Evolutionary conservation across 2,329 filamentous ascomycete genomes (phyloP).

Genomic region (Pseudogymnoascus sp.): DNA sequence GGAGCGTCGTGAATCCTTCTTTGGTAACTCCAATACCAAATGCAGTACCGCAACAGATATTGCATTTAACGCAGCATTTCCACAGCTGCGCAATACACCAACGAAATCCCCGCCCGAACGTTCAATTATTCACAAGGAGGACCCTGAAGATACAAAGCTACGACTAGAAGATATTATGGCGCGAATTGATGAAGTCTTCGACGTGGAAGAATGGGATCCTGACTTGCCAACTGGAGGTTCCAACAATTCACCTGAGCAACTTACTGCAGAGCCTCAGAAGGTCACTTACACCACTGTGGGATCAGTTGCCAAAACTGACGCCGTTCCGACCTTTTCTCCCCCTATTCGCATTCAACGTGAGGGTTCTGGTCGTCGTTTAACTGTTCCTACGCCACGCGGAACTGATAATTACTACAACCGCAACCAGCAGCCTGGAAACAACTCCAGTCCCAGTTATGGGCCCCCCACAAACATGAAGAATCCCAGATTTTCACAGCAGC

Average conservation of each 20-base stretch:
- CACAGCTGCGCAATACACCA: neutral
- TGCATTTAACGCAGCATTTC: conserved; percentile 5
- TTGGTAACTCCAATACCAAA: neutral
- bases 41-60: neutral
- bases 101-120: neutral
- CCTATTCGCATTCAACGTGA: conserved; percentile 31
- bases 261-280: conserved; percentile 23
- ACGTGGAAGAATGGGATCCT: conserved; percentile 27
- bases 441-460: neutral
- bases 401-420: conserved; percentile 2
- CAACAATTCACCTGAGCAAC: conserved; percentile 24
- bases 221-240: conserved; percentile 19
- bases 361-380: conserved; percentile 24
- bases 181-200: conserved; percentile 24
- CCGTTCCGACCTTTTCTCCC: conserved; percentile 26
- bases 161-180: conserved; percentile 10
- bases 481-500: neutral
- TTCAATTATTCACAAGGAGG: conserved; percentile 12
- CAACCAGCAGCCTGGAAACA: conserved; percentile 5
- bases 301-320: conserved; percentile 28
- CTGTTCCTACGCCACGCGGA: neutral
- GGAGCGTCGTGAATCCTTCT: neutral
- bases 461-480: neutral
- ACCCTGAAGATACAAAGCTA: conserved; percentile 7
- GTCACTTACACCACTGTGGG: conserved; percentile 31